Evolutionary conservation across 225 moss, liverwort and hornwort genomes (phyloP), one percentile per base, ranked within the genome.

Genomic region (Asterella californica): DNA sequence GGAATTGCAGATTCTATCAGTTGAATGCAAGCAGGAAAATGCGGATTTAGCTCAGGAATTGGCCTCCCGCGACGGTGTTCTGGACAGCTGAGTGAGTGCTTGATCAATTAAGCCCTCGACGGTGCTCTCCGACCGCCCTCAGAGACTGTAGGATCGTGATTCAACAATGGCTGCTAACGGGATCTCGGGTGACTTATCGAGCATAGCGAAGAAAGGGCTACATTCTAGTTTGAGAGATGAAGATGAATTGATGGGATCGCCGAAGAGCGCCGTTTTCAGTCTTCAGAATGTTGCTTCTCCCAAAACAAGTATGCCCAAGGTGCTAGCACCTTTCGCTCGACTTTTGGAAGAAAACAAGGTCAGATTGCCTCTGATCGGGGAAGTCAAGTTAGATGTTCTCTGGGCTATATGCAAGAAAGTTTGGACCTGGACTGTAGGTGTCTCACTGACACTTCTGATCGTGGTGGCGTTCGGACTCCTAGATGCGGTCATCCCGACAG

Each of bases 381-480:
- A 90, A 72, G 90, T 94, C 45, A 89, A 89, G 84, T 89, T 90
- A 81, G 36, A 24, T 53, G 71, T 76, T 0, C 69, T 96, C 47
- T 79, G 88, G 77, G 45, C 50, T 17, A 68, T 81, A 0, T 88
- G 86, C 33, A 84, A 89, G 70, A 74, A 22, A 18, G 59, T 89
- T 63, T 96, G 96, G 96, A 85, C 85, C 49, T 83, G 92, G 73
- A 94, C 88, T 25, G 96, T 96, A 1, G 88, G 73, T 0, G 73
- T 94, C 10, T 86, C 94, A 12, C 90, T 94, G 52, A 92, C 96
- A 22, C 92, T 96, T 82, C 85, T 96, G 63, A 92, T 96, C 83
- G 91, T 96, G 94, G 94, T 93, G 54, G 91, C 94, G 89, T 87
- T 90, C 71, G 96, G 94, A 34, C 90, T 96, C 90, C 83, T 94